These are phyloP conservation scores for Lophiostoma macrostomum DNA, from an alignment of 495 filamentous ascomycete genomes.

Conservation along the genomic window DNA sequence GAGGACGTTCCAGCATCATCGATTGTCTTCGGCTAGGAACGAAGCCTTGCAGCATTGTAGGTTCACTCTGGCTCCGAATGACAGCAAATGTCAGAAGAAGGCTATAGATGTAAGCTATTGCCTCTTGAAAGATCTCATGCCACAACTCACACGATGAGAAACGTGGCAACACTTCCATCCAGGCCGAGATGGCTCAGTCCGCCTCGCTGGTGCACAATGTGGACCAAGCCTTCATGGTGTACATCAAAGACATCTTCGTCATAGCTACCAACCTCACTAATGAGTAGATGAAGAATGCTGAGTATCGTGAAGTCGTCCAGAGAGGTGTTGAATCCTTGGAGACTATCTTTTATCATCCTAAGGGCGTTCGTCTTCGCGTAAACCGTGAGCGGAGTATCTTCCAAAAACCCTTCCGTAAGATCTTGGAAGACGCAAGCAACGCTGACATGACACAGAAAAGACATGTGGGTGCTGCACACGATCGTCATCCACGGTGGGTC, in stretches of 20 bases:
- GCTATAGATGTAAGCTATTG: constrained; percentile 3
- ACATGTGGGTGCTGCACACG: constrained; percentile 23
- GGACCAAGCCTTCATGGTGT: constrained; percentile 22
- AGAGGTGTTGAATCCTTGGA: constrained; percentile 10
- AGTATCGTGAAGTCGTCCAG: constrained; percentile 27
- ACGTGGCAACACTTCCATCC: constrained; percentile 12
- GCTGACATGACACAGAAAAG: constrained; percentile 29
- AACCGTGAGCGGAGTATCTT: constrained; percentile 27
- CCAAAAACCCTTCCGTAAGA: constrained; percentile 10
- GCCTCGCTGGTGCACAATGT: constrained; percentile 26
- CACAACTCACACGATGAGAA: constrained; percentile 25
- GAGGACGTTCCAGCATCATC: neutral
- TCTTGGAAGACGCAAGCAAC: constrained; percentile 27
- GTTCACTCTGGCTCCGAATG: constrained; percentile 19
- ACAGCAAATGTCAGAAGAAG: constrained; percentile 20
- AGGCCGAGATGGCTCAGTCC: constrained; percentile 20
- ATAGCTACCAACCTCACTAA: constrained; percentile 24
- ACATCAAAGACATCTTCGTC: constrained; percentile 31
- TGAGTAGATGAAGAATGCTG: constrained; percentile 27
- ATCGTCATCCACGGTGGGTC: constrained; percentile 22
- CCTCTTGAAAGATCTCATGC: neutral
- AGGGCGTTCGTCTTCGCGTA: constrained; percentile 29
- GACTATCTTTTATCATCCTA: constrained; percentile 24
- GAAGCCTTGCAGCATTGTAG: constrained; percentile 22
- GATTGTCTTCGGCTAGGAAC: constrained; percentile 15